Base-by-base conservation (phyloP, 1,284 basidiomycete species). In the Apiotrichum mycotoxinovorans region DNA sequence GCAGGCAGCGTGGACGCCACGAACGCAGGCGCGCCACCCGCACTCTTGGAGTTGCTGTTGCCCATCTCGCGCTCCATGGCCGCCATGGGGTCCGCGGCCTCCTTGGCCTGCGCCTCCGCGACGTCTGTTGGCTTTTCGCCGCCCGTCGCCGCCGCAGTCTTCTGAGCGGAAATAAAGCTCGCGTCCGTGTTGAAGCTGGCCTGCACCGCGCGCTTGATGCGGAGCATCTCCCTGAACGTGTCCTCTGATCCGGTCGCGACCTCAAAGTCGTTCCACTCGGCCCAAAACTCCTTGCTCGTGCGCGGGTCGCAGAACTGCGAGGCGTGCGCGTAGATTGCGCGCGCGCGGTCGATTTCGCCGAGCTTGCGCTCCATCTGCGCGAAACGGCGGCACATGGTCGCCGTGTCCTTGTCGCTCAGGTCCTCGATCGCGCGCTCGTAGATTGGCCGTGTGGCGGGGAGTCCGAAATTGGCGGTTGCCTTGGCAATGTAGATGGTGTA, bases 291-390 rank as follows among this genome's bases (percentile, higher is more conserved):
- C 50, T 89, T 84, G 69, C 89, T 83, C 61, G 88, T 84, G 35
- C 95, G 84, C 20, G 95, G 94, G 74, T 98, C 96, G 78, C 94
- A 98, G 83, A 98, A 98, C 72, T 98, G 96, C 30, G 89, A 91
- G 0, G 94, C 94, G 72, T 99, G 94, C 0, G 91, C 94, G 70
- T 96, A 98, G 68, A 98, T 89, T 0, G 93, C 88, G 52, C 96
- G 85, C 9, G 95, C 96, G 38, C 96, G 85, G 79, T 99, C 96
- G 74, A 98, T 96, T 79, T 99, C 96, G 60, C 96, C 96, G 37
- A 99, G 84, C 77, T 99, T 98, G 68, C 94, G 87, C 78, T 99
- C 96, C 70, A 99, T 85, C 46, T 85, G 84, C 9, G 96, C 96
- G 75, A 98, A 99, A 43, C 93, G 89, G 41, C 96, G 80, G 75